Percentiles rank a stretch among this genome's conserved stretches.
Evolutionary conservation across 805 yeast species (phyloP).

Genomic region (Ogataea angusta): DNA sequence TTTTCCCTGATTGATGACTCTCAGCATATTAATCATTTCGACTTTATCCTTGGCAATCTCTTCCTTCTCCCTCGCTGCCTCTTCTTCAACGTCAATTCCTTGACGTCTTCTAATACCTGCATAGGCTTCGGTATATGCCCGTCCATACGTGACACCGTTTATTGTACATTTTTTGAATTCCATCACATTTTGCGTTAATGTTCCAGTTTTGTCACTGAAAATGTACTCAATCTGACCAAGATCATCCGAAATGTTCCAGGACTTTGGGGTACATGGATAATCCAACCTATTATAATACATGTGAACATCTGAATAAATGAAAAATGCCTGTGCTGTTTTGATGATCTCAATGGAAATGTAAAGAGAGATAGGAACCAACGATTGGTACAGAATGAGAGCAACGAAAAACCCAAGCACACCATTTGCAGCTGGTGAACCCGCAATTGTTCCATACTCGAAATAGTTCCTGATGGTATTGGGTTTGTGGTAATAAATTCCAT

Average conservation of each 20-base stretch:
- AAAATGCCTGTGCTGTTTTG: conserved; percentile 77
- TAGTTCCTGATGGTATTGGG: conserved; percentile 50
- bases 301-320: conserved; percentile 70
- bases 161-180: conserved; percentile 80
- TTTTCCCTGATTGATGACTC: conserved; percentile 33
- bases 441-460: conserved; percentile 70
- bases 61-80: conserved; percentile 47
- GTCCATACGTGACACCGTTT: conserved; percentile 68
- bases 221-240: conserved; percentile 83
- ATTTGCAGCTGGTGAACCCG: conserved; percentile 59
- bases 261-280: conserved; percentile 79
- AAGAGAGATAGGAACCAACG: conserved; percentile 78
- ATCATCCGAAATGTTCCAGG: conserved; percentile 85
- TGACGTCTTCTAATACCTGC: conserved; percentile 76
- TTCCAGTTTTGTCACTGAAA: conserved; percentile 83
- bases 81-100: conserved; percentile 71
- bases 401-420: conserved; percentile 75
- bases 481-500: conserved; percentile 60
- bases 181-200: conserved; percentile 81
- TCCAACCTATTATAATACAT: conserved; percentile 69
- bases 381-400: conserved; percentile 70
- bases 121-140: conserved; percentile 79
- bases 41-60: conserved; percentile 56
- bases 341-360: conserved; percentile 80
- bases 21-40: conserved; percentile 52